These are phyloP conservation scores for Cryoendolithus antarcticus DNA, from an alignment of 2,329 filamentous ascomycete species.

Conservation along the genomic window DNA sequence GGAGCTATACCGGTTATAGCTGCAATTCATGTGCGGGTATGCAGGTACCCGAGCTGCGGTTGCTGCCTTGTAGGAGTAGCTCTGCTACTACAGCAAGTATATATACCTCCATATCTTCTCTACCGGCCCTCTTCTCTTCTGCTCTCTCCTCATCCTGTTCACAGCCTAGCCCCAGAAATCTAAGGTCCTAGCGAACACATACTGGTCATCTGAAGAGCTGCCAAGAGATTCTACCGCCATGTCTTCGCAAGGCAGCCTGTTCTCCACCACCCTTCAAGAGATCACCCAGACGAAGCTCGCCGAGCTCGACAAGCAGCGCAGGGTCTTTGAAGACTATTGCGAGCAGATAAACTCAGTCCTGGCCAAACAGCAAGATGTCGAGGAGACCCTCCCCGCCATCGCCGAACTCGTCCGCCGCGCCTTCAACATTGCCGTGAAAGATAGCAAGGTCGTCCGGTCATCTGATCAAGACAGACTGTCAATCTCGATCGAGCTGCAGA, in stretches of 20 bases:
- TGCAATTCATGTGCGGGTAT: no score
- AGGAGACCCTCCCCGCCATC: neutral
- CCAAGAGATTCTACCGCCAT: no score
- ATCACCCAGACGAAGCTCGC: constrained; percentile 2
- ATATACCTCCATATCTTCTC: no score
- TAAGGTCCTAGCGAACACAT: no score
- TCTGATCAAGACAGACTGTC: neutral
- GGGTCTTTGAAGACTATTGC: neutral
- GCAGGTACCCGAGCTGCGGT: no score
- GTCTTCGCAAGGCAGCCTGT: neutral
- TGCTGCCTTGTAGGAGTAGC: no score
- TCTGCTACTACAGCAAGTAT: no score
- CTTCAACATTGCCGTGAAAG: constrained; percentile 1
- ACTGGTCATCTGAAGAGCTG: no score
- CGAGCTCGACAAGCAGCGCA: constrained; percentile 1
- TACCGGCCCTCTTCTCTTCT: no score
- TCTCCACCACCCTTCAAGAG: neutral
- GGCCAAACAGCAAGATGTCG: neutral
- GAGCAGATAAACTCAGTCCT: neutral
- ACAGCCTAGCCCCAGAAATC: no score
- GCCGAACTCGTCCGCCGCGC: neutral
- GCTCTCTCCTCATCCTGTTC: no score
- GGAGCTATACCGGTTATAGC: no score
- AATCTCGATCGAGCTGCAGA: neutral
- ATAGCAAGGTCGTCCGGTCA: neutral